Evolutionary conservation across 495 filamentous ascomycete species (phyloP).

Genomic region (Rostrohypoxylon terebratum): DNA sequence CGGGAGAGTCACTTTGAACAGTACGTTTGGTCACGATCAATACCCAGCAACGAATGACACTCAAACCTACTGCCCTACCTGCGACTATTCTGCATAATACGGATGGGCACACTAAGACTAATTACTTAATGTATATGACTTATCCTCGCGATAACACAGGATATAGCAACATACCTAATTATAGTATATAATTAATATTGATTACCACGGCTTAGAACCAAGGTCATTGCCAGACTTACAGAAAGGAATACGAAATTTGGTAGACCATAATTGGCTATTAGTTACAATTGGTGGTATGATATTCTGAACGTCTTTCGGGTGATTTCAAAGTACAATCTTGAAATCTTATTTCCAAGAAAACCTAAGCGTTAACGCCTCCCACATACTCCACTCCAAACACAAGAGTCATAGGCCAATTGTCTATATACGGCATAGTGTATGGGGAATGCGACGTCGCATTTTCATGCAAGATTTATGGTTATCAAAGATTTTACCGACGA

Average conservation of each 20-base stretch:
- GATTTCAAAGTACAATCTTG: background rate
- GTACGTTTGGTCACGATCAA: slow-evolving; percentile 72
- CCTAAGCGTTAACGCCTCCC: background rate
- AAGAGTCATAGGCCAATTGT: background rate
- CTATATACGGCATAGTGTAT: background rate
- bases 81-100: slow-evolving; percentile 25
- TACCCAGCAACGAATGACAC: slow-evolving; percentile 62
- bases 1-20: slow-evolving; percentile 70
- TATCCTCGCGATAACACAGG: background rate
- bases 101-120: background rate
- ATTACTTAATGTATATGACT: background rate
- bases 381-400: background rate
- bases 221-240: background rate
- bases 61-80: slow-evolving; percentile 51
- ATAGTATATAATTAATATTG: background rate
- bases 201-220: background rate
- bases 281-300: background rate
- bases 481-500: background rate
- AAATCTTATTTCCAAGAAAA: background rate
- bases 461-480: background rate
- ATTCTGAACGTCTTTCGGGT: background rate
- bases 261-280: background rate
- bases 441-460: background rate
- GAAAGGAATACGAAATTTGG: background rate
- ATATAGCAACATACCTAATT: background rate